A percentile compares a stretch with the other conserved stretches of the same genome.
Evolutionary conservation across 2,329 filamentous ascomycete genomes (phyloP).

Genomic region (Colletotrichum acutatum): DNA sequence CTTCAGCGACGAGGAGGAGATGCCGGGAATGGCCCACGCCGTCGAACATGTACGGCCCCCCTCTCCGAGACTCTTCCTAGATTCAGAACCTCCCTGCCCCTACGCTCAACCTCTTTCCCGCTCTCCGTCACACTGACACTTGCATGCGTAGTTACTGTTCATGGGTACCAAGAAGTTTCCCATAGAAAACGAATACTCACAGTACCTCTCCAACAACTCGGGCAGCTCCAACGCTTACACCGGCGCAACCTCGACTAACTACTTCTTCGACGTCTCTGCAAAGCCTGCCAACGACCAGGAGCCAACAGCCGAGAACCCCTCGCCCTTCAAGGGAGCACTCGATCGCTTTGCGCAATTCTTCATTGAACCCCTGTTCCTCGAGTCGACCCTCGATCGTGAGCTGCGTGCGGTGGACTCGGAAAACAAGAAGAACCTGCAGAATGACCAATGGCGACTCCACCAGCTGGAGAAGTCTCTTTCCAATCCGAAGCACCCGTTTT

Average conservation of each 20-base stretch:
- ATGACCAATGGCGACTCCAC: constrained; percentile 86
- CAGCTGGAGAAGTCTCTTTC: constrained; percentile 91
- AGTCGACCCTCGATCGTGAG: constrained; percentile 87
- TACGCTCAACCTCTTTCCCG: constrained; percentile 3
- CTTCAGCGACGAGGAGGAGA: constrained; percentile 90
- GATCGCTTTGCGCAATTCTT: constrained; percentile 97
- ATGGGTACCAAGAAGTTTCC: constrained; percentile 99
- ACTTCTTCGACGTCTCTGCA: constrained; percentile 94
- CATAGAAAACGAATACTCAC: constrained; percentile 93
- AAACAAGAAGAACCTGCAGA: constrained; percentile 97
- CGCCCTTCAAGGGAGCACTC: constrained; percentile 79
- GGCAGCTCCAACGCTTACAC: constrained; percentile 97
- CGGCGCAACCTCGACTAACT: constrained; percentile 92
- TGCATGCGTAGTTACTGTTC: constrained; percentile 74
- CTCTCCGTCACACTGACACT: constrained; percentile 27
- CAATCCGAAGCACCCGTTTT: constrained; percentile 87
- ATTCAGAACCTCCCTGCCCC: too few relatives aligned
- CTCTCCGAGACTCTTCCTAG: background rate
- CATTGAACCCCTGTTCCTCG: constrained; percentile 85
- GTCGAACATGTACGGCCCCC: constrained; percentile 79
- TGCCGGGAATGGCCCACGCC: constrained; percentile 95
- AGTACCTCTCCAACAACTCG: constrained; percentile 90
- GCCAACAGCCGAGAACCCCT: constrained; percentile 65
- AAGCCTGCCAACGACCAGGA: constrained; percentile 73
- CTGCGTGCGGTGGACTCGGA: constrained; percentile 92